These are phyloP conservation scores for Rhynchosporium graminicola DNA, from an alignment of 2,329 filamentous ascomycete genomes.

Conservation along the genomic window DNA sequence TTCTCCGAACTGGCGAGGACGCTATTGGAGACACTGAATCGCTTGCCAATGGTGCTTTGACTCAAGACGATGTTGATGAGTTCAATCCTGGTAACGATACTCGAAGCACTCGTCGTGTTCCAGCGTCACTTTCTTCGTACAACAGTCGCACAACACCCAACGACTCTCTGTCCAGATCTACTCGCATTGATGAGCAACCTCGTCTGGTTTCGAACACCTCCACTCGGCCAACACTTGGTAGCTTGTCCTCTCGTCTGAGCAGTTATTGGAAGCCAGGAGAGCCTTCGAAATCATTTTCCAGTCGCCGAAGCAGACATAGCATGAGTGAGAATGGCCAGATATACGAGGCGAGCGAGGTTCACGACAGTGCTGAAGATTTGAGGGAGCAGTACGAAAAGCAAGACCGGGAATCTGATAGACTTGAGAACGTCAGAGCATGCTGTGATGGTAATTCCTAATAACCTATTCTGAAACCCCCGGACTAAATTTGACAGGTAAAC, in stretches of 20 bases:
- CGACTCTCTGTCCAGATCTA: constrained; percentile 56
- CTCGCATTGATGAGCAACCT: constrained; percentile 37
- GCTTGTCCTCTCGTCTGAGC: constrained; percentile 61
- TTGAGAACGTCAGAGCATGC: constrained; percentile 96
- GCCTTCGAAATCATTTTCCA: constrained; percentile 42
- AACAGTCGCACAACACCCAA: constrained; percentile 72
- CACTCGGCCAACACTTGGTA: constrained; percentile 44
- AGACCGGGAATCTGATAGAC: constrained; percentile 72
- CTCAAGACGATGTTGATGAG: constrained; percentile 67
- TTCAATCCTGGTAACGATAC: constrained; percentile 68
- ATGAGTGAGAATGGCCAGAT: constrained; percentile 47
- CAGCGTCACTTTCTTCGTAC: constrained; percentile 74
- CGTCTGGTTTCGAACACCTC: constrained; percentile 30
- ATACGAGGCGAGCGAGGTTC: constrained; percentile 58
- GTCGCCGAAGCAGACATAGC: constrained; percentile 54
- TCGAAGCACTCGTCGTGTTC: constrained; percentile 54
- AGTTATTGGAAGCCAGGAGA: constrained; percentile 54
- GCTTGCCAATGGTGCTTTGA: constrained; percentile 55
- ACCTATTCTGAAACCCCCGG: background rate
- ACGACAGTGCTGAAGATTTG: constrained; percentile 82
- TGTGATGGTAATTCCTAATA: constrained; percentile 77
- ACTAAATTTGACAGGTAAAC: constrained; percentile 59
- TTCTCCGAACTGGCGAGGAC: constrained; percentile 74
- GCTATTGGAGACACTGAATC: constrained; percentile 59
- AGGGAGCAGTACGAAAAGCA: constrained; percentile 77